Conservation (phyloP, 2,329 filamentous ascomycete genomes). For the Clarireedia hainanense region DNA sequence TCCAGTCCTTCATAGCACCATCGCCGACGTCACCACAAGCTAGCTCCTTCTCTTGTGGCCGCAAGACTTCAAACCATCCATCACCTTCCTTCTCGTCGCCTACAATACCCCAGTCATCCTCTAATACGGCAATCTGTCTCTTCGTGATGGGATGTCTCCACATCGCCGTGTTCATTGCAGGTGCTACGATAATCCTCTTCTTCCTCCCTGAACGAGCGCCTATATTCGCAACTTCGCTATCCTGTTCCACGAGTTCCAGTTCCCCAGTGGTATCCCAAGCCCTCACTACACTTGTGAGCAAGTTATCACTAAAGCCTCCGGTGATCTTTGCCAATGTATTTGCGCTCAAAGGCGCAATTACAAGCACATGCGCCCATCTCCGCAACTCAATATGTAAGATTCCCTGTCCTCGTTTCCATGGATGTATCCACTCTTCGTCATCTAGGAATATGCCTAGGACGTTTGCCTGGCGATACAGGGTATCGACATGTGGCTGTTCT, state of each 20-base stretch:
- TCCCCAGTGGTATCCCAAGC: constrained; percentile 67
- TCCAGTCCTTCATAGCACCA: constrained; percentile 80
- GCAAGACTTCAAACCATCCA: constrained; percentile 63
- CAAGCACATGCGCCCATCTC: constrained; percentile 71
- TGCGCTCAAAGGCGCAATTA: constrained; percentile 74
- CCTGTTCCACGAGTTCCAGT: constrained; percentile 7
- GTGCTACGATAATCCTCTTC: constrained; percentile 67
- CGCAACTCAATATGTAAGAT: constrained; percentile 90
- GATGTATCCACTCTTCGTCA: constrained; percentile 72
- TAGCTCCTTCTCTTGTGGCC: constrained; percentile 66
- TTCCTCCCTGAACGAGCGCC: constrained; percentile 30
- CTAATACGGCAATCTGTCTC: constrained; percentile 60
- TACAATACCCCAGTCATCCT: constrained; percentile 63
- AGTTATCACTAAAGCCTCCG: constrained; percentile 67
- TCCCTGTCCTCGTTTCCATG: constrained; percentile 69
- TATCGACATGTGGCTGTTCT: constrained; percentile 65
- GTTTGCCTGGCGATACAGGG: constrained; percentile 53
- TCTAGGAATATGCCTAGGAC: constrained; percentile 79
- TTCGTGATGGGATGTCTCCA: constrained; percentile 77
- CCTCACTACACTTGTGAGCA: constrained; percentile 66
- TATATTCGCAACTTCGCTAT: constrained; percentile 11
- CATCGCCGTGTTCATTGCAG: constrained; percentile 88
- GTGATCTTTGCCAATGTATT: constrained; percentile 82
- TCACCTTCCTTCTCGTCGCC: constrained; percentile 55
- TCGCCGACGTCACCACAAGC: constrained; percentile 80